Evolutionary conservation across 345 rosid species (phyloP).

Genomic region (Ceriops decandra): DNA sequence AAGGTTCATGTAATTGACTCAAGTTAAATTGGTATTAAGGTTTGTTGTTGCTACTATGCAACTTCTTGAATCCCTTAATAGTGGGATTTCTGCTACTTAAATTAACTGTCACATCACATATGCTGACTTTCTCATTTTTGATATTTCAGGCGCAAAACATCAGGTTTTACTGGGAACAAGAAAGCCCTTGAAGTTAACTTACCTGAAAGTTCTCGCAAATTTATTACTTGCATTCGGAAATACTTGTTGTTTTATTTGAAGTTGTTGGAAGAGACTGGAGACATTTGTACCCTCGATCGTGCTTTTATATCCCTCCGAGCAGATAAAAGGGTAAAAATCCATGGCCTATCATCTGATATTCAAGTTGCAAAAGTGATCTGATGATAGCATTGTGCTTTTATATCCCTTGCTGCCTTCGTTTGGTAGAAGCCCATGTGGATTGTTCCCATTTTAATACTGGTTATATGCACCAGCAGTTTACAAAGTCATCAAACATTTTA

Average conservation of each 20-base stretch:
- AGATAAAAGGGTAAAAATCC: constrained; percentile 79
- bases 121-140: constrained; percentile 9
- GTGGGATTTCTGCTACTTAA: too few species aligned
- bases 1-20: too few species aligned
- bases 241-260: constrained; percentile 83
- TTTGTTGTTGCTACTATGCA: too few species aligned
- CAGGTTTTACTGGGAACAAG: constrained; percentile 73
- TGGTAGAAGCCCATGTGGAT: not conserved
- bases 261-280: constrained; percentile 87
- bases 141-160: constrained; percentile 69
- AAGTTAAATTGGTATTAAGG: too few species aligned
- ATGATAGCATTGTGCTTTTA: constrained; percentile 5
- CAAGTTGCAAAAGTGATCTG: not conserved
- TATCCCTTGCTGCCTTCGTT: constrained; percentile 1
- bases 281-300: constrained; percentile 73
- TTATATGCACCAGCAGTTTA: not conserved
- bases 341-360: constrained; percentile 6
- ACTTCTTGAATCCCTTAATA: too few species aligned
- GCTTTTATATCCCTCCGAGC: constrained; percentile 76
- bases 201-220: constrained; percentile 94
- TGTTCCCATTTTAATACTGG: too few species aligned
- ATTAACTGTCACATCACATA: not conserved
- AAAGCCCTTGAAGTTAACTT: constrained; percentile 85
- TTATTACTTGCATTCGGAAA: constrained; percentile 92
- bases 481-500: constrained; percentile 1